Conservation (phyloP, 768 basidiomycete species). For the Russula earlei region DNA sequence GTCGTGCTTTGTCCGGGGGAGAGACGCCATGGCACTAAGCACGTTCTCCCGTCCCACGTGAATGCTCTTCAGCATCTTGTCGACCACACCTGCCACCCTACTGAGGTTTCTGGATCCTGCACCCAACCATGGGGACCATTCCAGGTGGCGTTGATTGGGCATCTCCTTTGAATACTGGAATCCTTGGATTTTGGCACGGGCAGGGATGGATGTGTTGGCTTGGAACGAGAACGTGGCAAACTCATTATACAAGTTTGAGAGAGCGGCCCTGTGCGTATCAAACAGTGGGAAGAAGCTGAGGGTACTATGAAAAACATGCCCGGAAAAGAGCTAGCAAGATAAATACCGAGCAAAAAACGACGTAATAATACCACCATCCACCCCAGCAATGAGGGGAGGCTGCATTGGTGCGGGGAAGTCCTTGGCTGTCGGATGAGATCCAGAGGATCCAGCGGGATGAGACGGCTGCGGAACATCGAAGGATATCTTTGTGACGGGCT, state of each 20-base stretch:
- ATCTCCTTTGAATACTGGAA: constrained; percentile 51
- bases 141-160: constrained; percentile 77
- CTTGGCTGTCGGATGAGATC: constrained; percentile 44
- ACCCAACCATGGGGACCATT: constrained; percentile 63
- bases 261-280: constrained; percentile 60
- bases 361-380: constrained; percentile 57
- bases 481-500: constrained; percentile 66
- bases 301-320: not conserved
- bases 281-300: constrained; percentile 76
- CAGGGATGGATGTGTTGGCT: constrained; percentile 73
- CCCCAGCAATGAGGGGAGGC: constrained; percentile 64
- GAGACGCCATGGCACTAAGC: constrained; percentile 44
- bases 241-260: constrained; percentile 70
- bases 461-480: constrained; percentile 64
- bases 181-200: constrained; percentile 65
- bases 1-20: constrained; percentile 81
- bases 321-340: not conserved
- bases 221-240: constrained; percentile 88
- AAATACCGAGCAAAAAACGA: constrained; percentile 71
- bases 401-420: constrained; percentile 73
- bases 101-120: constrained; percentile 70
- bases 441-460: constrained; percentile 30
- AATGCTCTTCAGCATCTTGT: constrained; percentile 55
- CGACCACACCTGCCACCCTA: constrained; percentile 49
- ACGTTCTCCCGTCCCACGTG: constrained; percentile 63